Conservation (phyloP, 495 filamentous ascomycete genomes). For the Aspergillus ellipticus region DNA sequence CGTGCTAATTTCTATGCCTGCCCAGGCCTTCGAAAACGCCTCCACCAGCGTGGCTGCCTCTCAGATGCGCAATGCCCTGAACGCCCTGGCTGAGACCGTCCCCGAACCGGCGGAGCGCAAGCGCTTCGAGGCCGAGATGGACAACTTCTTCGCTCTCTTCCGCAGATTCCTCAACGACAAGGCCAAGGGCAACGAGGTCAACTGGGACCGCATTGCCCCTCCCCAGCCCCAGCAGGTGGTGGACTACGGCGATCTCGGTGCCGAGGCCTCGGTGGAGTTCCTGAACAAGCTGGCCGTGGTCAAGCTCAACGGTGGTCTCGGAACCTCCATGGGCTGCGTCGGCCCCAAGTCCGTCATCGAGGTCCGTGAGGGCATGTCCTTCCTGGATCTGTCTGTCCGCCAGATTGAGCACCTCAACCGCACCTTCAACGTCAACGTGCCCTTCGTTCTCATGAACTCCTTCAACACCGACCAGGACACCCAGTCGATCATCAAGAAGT, state of each 20-base stretch:
- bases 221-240: slow-evolving; percentile 89
- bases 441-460: slow-evolving; percentile 99
- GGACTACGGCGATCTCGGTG: slow-evolving; percentile 81
- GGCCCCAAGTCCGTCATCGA: slow-evolving; percentile 99
- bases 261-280: slow-evolving; percentile 84
- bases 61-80: slow-evolving; percentile 98
- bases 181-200: slow-evolving; percentile 91
- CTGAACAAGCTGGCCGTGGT: slow-evolving; percentile 97
- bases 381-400: slow-evolving; percentile 96
- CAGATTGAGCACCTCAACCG: slow-evolving; percentile 99
- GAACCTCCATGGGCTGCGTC: slow-evolving; percentile 99
- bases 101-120: slow-evolving; percentile 79
- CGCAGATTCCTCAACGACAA: slow-evolving; percentile 97
- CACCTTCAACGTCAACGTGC: slow-evolving; percentile 94
- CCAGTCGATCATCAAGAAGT: slow-evolving; percentile 99
- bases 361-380: slow-evolving; percentile 99
- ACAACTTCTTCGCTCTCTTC: slow-evolving; percentile 99
- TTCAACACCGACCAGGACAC: slow-evolving; percentile 99
- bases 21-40: slow-evolving; percentile 96
- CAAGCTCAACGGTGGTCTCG: slow-evolving; percentile 98
- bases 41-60: slow-evolving; percentile 96
- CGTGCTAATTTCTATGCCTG: slow-evolving; percentile 1
- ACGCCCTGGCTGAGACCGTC: slow-evolving; percentile 85
- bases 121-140: slow-evolving; percentile 97
- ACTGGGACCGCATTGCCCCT: slow-evolving; percentile 94